Conservation (phyloP, 1,139 yeast genomes). For the Yamadazyma membranifaciens region DNA sequence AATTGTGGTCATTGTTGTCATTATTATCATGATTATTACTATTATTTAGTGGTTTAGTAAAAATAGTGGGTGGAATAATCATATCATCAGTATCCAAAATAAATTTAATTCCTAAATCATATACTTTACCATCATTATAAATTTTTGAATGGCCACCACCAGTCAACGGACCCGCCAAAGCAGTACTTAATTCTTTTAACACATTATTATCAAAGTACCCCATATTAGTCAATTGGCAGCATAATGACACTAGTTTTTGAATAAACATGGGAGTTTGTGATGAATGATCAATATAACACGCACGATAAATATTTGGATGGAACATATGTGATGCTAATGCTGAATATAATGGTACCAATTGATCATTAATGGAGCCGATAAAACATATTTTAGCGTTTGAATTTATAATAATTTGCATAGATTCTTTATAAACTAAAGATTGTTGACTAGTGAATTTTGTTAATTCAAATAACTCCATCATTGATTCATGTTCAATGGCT, state of each 20-base stretch:
- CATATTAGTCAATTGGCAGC: slow-evolving; percentile 55
- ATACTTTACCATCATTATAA: slow-evolving; percentile 82
- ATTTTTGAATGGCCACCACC: slow-evolving; percentile 94
- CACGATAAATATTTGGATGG: slow-evolving; percentile 88
- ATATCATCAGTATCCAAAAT: slow-evolving; percentile 72
- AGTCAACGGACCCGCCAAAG: slow-evolving; percentile 86
- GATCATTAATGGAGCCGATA: slow-evolving; percentile 73
- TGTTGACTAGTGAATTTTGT: slow-evolving; percentile 73
- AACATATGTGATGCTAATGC: slow-evolving; percentile 77
- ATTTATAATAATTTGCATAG: slow-evolving; percentile 61
- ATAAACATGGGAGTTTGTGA: slow-evolving; percentile 49
- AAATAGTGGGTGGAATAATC: slow-evolving; percentile 34
- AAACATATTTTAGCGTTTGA: slow-evolving; percentile 76
- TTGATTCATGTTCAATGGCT: slow-evolving; percentile 83
- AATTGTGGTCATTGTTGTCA: not conserved
- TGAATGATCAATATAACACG: slow-evolving; percentile 80
- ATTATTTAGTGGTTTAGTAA: slow-evolving; percentile 2
- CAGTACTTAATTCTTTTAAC: slow-evolving; percentile 74
- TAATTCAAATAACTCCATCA: slow-evolving; percentile 82
- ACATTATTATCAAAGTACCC: slow-evolving; percentile 77
- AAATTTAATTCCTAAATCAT: slow-evolving; percentile 74
- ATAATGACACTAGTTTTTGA: slow-evolving; percentile 43
- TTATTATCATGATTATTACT: not conserved
- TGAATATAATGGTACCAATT: slow-evolving; percentile 55
- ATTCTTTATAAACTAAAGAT: slow-evolving; percentile 66